Conservation (phyloP, 495 filamentous ascomycete species). For the Talaromyces trachyspermus region DNA sequence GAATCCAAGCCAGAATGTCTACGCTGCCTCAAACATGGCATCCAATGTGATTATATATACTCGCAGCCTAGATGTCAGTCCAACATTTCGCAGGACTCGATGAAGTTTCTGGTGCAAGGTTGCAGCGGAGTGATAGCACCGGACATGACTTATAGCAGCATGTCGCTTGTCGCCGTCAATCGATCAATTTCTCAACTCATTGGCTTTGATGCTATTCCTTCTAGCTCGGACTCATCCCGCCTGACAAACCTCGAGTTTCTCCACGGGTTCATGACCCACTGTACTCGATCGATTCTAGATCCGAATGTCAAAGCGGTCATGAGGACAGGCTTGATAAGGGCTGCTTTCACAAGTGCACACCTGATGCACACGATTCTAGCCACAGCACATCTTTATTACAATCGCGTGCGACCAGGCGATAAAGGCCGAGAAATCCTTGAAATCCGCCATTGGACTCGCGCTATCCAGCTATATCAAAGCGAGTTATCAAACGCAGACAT, state of each 20-base stretch:
- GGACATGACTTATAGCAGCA: constrained; percentile 17
- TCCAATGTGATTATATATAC: constrained; percentile 31
- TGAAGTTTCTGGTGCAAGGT: constrained; percentile 11
- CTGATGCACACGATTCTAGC: constrained; percentile 42
- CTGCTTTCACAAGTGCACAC: constrained; percentile 38
- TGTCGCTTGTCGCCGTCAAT: constrained; percentile 19
- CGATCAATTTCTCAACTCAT: constrained; percentile 13
- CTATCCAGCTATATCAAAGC: constrained; percentile 30
- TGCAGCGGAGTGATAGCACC: constrained; percentile 9
- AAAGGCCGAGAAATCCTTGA: constrained; percentile 27
- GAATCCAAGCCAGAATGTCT: constrained; percentile 38
- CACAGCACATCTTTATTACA: constrained; percentile 32
- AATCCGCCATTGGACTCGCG: constrained; percentile 36
- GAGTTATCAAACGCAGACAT: constrained; percentile 23
- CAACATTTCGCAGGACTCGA: constrained; percentile 8
- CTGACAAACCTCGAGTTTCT: constrained; percentile 19
- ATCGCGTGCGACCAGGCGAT: constrained; percentile 22
- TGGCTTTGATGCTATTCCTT: not conserved
- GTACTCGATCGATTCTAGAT: constrained; percentile 18
- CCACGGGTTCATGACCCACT: constrained; percentile 28
- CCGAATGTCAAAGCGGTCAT: constrained; percentile 18
- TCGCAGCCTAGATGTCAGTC: constrained; percentile 1
- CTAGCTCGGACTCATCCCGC: constrained; percentile 10
- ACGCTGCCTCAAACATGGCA: constrained; percentile 32
- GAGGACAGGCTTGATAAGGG: constrained; percentile 24